These are phyloP conservation scores for Chalaropsis ovoidea DNA, from an alignment of 2,329 filamentous ascomycete genomes.

Conservation along the genomic window DNA sequence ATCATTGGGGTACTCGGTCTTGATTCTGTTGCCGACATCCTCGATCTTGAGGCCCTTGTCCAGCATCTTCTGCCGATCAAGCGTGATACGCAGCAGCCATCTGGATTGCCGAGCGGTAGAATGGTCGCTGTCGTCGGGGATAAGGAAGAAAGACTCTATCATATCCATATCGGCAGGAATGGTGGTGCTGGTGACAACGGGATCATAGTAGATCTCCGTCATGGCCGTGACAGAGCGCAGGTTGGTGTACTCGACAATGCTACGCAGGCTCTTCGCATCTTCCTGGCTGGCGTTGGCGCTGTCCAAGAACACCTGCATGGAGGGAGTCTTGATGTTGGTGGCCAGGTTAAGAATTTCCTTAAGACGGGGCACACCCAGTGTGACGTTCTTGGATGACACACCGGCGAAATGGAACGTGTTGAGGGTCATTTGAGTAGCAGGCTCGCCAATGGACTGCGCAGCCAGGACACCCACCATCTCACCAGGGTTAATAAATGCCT, in stretches of 20 bases:
- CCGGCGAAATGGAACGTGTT: constrained; percentile 99
- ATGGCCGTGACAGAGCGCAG: constrained; percentile 81
- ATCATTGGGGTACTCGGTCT: constrained; percentile 74
- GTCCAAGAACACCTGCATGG: constrained; percentile 84
- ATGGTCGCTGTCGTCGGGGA: constrained; percentile 70
- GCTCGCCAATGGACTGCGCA: constrained; percentile 96
- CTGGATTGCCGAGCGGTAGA: constrained; percentile 68
- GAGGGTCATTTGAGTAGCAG: constrained; percentile 96
- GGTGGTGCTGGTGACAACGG: constrained; percentile 72
- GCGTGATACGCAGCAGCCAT: constrained; percentile 87
- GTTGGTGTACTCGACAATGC: constrained; percentile 86
- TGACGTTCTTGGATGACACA: constrained; percentile 99
- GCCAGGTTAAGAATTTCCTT: constrained; percentile 99
- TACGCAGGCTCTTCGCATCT: constrained; percentile 74
- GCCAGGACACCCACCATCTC: constrained; percentile 98
- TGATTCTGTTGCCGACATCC: constrained; percentile 82
- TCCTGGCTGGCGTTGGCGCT: constrained; percentile 58
- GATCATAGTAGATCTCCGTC: constrained; percentile 96
- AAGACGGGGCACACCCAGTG: constrained; percentile 93
- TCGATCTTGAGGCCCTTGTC: constrained; percentile 89
- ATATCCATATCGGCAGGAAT: constrained; percentile 73
- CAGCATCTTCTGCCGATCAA: constrained; percentile 87
- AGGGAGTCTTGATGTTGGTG: constrained; percentile 95
- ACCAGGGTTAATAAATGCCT: constrained; percentile 76
- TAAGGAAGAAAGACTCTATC: constrained; percentile 44